Evolutionary conservation across 805 yeast genomes (phyloP).

Genomic region (Candida patagonica): DNA sequence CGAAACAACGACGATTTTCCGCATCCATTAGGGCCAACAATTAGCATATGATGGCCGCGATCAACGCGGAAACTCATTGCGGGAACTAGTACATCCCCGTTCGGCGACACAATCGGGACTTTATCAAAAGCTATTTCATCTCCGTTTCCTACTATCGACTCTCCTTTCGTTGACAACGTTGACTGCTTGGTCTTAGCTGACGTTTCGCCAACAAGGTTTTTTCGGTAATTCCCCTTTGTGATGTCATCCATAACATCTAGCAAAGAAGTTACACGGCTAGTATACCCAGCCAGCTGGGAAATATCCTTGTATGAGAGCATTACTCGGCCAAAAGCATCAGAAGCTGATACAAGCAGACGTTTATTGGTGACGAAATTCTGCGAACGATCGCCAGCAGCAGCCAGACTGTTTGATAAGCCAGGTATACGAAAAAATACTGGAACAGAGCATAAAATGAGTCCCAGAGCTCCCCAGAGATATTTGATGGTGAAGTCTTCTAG

Average conservation of each 20-base stretch:
- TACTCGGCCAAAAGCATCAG: conserved; percentile 80
- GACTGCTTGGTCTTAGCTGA: conserved; percentile 11
- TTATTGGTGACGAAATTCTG: conserved; percentile 87
- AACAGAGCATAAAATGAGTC: conserved; percentile 74
- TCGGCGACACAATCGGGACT: conserved; percentile 81
- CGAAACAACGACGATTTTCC: conserved; percentile 91
- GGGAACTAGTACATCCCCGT: conserved; percentile 60
- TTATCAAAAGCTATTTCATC: conserved; percentile 56
- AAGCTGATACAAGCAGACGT: conserved; percentile 70
- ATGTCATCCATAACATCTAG: conserved; percentile 52
- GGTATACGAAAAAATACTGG: conserved; percentile 69
- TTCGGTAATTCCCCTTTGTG: conserved; percentile 28
- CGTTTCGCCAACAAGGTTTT: conserved; percentile 19
- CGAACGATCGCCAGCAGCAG: conserved; percentile 35
- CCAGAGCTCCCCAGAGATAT: conserved; percentile 95
- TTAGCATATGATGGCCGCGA: conserved; percentile 75
- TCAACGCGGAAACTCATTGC: conserved; percentile 61
- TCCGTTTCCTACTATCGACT: conserved; percentile 33
- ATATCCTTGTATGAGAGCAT: conserved; percentile 77
- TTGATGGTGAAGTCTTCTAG: conserved; percentile 84
- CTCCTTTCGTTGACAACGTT: conserved; percentile 16
- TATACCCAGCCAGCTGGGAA: conserved; percentile 76
- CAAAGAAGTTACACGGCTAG: conserved; percentile 63
- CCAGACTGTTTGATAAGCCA: neutral
- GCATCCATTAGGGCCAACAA: conserved; percentile 94